Evolutionary conservation across 164 flowering plant genomes (phyloP), one percentile per base, ranked within the genome.

Genomic region (Euptelea pleiosperma): DNA sequence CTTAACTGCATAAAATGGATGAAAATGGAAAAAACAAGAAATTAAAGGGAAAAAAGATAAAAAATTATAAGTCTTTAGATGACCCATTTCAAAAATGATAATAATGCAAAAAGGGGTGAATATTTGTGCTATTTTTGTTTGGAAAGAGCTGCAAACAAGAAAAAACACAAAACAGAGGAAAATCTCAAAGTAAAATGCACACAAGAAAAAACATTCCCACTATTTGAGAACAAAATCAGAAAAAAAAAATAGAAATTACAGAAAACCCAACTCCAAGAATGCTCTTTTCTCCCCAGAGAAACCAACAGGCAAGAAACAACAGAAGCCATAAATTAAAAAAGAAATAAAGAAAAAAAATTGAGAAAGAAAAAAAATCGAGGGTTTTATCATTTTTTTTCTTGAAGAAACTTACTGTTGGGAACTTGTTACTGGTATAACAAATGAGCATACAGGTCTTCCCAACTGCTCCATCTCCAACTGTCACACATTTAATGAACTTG

Each of bases 391-490:
- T n/a, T n/a, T n/a, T n/a, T n/a, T n/a, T n/a, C 37, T 39, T 33
- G 46, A 37, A 44, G 66, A 12, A 41, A 54, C 85, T 77, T 66
- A 91, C 98, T 70, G 92, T 85, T 0, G 98, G 98, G 64, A 91
- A 91, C 81, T 87, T 91, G 95, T 91, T 89, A 66, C 94, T 89
- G 42, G 98, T 91, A 72, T 91, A 91, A 60, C 94, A 91, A 52
- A 91, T 91, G 77, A 89, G 96, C 98, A 91, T 85, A 75, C 96
- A 91, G 30, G 96, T 88, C 61, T 88, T 88, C 34, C 98, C 96
- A 62, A 91, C 96, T 67, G 98, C 98, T 59, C 98, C 98, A 83
- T 91, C 98, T 59, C 98, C 98, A 24, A 91, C 98, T 3, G 98
- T 89, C 0, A 91, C 98, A 84, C 98, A 91, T 77, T 91, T 91